Evolutionary conservation across 176 grass and related monocot genomes (phyloP).

Genomic region (Puccinellia tenuiflora): DNA sequence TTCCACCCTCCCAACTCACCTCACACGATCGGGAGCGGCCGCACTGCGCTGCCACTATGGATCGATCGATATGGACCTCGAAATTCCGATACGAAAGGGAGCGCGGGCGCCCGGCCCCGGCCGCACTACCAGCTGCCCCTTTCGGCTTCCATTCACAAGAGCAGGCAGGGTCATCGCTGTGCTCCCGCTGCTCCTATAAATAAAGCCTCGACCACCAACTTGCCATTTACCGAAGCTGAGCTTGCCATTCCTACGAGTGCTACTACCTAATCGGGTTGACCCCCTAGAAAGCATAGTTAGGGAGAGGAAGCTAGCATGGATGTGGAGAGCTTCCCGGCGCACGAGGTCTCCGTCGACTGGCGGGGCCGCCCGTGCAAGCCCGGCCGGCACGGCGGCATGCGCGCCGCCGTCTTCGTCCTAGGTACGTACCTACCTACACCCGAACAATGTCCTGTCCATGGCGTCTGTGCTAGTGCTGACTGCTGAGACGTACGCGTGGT

Average conservation of each 20-base stretch:
- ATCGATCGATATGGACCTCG: constrained; percentile 18
- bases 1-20: constrained; percentile 11
- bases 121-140: constrained; percentile 37
- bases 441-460: not conserved
- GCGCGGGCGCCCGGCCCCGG: constrained; percentile 11
- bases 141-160: constrained; percentile 24
- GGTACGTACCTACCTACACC: not conserved
- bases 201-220: not conserved
- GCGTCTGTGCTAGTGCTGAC: not conserved
- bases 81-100: constrained; percentile 29
- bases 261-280: constrained; percentile 16
- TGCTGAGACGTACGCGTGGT: not conserved
- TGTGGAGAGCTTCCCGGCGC: constrained; percentile 39
- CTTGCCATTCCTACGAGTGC: constrained; percentile 12
- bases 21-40: not conserved
- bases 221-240: constrained; percentile 20
- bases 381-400: constrained; percentile 70
- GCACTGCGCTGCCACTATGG: constrained; percentile 19
- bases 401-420: constrained; percentile 87
- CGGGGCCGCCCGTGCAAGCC: constrained; percentile 64
- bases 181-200: constrained; percentile 22
- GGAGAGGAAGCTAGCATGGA: constrained; percentile 18
- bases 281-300: not conserved
- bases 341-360: constrained; percentile 62
- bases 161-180: not conserved